Base-by-base conservation (phyloP, 176 grass and related monocot genomes). In the Phoenix dactylifera region DNA sequence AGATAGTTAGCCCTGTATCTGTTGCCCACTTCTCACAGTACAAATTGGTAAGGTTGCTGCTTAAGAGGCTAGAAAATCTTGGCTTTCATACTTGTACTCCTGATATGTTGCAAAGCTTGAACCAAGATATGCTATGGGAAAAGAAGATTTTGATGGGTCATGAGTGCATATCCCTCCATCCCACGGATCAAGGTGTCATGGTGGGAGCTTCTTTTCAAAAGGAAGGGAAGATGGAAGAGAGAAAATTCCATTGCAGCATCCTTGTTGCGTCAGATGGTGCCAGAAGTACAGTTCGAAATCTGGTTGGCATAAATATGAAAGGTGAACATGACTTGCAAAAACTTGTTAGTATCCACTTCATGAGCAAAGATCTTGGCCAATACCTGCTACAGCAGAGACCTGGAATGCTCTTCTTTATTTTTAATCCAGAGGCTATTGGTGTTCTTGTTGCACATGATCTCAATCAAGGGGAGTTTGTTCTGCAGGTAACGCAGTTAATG, bases 401-500 rank as follows among this genome's bases (percentile, higher is more conserved):
- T 59, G 93, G 87, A 23, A 97, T 91, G 93, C 59, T 97, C n/a
- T 91, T 88, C 68, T 91, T 91, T 73, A 74, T 91, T 72, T 97
- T 97, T 54, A 91, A 97, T 73, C 81, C 73, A 12, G 73, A 78
- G 6, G 84, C 83, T 24, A 85, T 86, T 49, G 93, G 93, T 50
- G 81, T 92, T 16, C 81, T 97, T 22, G 93, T 97, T 26, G 87
- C 87, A 24, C 93, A 97, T 88, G 86, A 91, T 73, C 82, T 97
- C 66, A 77, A 92, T 57, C 55, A 91, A 83, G 93, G 93, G 44
- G 87, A 97, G 60, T 97, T 91, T 76, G 83, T 97, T 26, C 78
- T 97, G 58, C 93, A 88, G 87, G 87, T 91, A 85, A 20, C 35
- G 18, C 54, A 80, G 55, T 73, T 71, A 48, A 58, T 29, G 20